phyloP scores from a whole-genome alignment of 768 basidiomycete species.

The Neoboletus magnificus region DNA sequence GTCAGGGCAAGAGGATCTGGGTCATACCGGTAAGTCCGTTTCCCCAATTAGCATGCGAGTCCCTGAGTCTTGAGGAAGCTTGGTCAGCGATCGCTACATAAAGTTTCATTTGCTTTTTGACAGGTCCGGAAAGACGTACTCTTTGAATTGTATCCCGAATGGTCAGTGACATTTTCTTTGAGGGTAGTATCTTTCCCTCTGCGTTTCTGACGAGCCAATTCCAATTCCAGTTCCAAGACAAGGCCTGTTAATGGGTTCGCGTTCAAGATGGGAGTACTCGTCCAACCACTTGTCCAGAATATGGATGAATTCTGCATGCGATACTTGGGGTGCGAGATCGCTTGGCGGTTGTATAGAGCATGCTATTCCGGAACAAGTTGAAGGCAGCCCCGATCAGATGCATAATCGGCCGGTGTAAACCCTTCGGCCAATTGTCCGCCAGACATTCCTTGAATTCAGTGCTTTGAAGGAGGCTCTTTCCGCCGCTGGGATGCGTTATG shows the following conservation, averaged over 20 bases:
- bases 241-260: too few species aligned
- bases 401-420: neutral
- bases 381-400: neutral
- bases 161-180: too few species aligned
- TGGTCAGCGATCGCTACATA: neutral
- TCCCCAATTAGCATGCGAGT: neutral
- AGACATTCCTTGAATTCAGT: neutral
- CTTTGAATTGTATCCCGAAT: neutral
- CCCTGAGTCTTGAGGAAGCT: neutral
- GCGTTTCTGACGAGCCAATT: too few species aligned
- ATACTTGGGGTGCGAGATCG: neutral
- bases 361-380: neutral
- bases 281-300: neutral
- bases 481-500: neutral
- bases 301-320: neutral
- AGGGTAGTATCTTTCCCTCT: too few species aligned
- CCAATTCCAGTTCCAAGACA: too few species aligned
- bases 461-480: neutral
- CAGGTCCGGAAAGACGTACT: neutral
- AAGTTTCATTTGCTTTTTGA: neutral
- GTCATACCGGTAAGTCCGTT: neutral
- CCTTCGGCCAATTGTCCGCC: neutral
- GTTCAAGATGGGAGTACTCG: neutral
- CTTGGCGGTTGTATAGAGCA: neutral
- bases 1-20: neutral